A percentile compares a stretch with the other conserved stretches of the same genome.
These are phyloP conservation scores for Paramecium tetraurelia DNA, from an alignment of 73 alveolate species.

Conservation along the genomic window DNA sequence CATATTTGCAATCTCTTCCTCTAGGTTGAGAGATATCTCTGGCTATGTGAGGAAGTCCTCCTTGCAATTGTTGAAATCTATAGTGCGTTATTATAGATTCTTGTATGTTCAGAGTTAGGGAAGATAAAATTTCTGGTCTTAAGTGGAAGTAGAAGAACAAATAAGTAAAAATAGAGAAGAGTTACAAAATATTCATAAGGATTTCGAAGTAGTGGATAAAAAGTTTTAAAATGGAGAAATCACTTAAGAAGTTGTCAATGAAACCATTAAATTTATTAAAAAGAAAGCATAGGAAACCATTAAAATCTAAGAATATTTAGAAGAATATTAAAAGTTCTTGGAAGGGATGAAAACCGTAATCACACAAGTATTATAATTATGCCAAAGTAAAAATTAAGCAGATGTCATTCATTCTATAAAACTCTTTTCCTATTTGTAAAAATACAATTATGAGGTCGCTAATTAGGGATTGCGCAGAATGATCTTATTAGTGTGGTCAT, in stretches of 20 bases:
- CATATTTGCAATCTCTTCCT: neutral
- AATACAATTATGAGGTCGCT: neutral
- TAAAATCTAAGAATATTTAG: neutral
- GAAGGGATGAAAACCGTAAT: neutral
- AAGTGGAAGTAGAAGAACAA: neutral
- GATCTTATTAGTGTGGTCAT: slow-evolving; percentile 22
- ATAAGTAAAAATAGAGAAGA: neutral
- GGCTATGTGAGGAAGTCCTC: slow-evolving; percentile 33
- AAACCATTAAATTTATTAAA: neutral
- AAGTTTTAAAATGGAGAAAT: neutral
- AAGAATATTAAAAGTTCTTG: neutral
- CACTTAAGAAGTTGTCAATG: neutral
- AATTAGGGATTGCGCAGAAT: neutral
- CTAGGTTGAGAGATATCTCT: neutral
- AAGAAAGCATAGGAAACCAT: neutral
- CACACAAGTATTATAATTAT: neutral
- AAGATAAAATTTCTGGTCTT: neutral
- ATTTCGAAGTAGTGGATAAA: neutral
- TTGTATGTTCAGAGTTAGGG: slow-evolving; percentile 7
- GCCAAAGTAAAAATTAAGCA: slow-evolving; percentile 6
- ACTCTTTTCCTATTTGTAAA: neutral
- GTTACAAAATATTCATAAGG: neutral
- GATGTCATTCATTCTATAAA: slow-evolving; percentile 12
- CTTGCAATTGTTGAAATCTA: neutral
- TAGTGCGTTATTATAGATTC: neutral